Percentiles rank a stretch among this genome's conserved stretches.
These are phyloP conservation scores for Monosporascus ibericus DNA, from an alignment of 2,329 filamentous ascomycete species.

Conservation along the genomic window DNA sequence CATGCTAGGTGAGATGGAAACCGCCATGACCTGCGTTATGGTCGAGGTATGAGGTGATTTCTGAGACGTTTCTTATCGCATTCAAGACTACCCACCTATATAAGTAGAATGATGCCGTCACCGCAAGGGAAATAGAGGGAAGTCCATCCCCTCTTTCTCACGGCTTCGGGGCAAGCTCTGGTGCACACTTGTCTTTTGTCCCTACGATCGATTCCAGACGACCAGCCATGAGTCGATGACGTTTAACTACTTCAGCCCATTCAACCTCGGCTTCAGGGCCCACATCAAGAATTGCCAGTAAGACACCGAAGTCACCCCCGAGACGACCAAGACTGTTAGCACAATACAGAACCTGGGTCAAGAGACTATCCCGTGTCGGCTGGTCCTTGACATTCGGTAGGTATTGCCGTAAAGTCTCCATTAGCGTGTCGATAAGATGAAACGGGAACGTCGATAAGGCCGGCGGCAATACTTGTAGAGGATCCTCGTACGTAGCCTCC, in stretches of 20 bases:
- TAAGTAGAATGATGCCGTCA: too few species aligned
- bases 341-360: constrained; percentile 91
- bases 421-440: constrained; percentile 74
- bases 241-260: constrained; percentile 85
- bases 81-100: too few species aligned
- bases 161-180: constrained; percentile 8
- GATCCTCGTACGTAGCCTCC: constrained; percentile 24
- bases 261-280: constrained; percentile 50
- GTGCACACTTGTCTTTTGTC: constrained; percentile 33
- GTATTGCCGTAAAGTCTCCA: constrained; percentile 68
- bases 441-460: constrained; percentile 79
- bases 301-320: constrained; percentile 87
- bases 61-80: too few species aligned
- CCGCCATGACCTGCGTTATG: too few species aligned
- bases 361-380: constrained; percentile 73
- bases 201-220: constrained; percentile 65
- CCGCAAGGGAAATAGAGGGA: too few species aligned
- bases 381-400: constrained; percentile 77
- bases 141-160: not conserved
- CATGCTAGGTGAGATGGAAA: too few species aligned
- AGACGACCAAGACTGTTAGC: constrained; percentile 84
- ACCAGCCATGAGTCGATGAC: constrained; percentile 79
- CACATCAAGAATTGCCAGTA: constrained; percentile 60
- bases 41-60: too few species aligned
- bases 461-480: constrained; percentile 60